These are phyloP conservation scores for Myotisia sp. DNA, from an alignment of 2,329 filamentous ascomycete species.

Conservation along the genomic window DNA sequence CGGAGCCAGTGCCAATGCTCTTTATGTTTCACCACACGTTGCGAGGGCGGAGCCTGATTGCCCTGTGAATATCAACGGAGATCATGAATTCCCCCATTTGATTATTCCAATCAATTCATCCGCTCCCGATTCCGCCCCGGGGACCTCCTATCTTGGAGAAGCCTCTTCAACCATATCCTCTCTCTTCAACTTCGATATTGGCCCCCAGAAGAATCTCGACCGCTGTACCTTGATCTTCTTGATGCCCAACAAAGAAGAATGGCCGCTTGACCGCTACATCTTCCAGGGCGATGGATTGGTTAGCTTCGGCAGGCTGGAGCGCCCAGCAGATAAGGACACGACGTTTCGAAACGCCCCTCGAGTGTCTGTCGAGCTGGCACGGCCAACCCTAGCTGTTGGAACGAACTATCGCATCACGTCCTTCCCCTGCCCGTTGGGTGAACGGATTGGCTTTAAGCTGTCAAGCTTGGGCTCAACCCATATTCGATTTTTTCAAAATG, in stretches of 20 bases:
- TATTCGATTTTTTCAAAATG: conserved; percentile 50
- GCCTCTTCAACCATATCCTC: conserved; percentile 40
- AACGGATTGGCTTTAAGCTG: conserved; percentile 41
- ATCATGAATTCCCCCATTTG: conserved; percentile 46
- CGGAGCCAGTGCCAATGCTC: conserved; percentile 6
- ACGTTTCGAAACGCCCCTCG: conserved; percentile 41
- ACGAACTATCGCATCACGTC: conserved; percentile 40
- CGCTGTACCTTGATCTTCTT: conserved; percentile 52
- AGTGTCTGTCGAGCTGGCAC: conserved; percentile 32
- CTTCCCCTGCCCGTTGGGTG: conserved; percentile 41
- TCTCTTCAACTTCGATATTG: conserved; percentile 58
- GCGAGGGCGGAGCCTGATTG: conserved; percentile 20
- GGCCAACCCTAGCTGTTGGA: conserved; percentile 37
- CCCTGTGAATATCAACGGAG: conserved; percentile 32
- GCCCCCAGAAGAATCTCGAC: conserved; percentile 31
- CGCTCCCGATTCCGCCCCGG: conserved; percentile 38
- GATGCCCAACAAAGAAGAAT: conserved; percentile 42
- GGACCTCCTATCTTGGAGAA: conserved; percentile 43
- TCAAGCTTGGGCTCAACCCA: conserved; percentile 36
- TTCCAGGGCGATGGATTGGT: conserved; percentile 42
- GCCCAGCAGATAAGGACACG: conserved; percentile 35
- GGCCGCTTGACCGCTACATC: conserved; percentile 46
- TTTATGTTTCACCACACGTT: conserved; percentile 4
- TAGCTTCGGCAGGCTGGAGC: conserved; percentile 38
- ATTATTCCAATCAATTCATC: conserved; percentile 47